A percentile compares a stretch with the other conserved stretches of the same genome.
These are phyloP conservation scores for Talaromyces sp. DNA, from an alignment of 2,329 filamentous ascomycete species.

Conservation along the genomic window DNA sequence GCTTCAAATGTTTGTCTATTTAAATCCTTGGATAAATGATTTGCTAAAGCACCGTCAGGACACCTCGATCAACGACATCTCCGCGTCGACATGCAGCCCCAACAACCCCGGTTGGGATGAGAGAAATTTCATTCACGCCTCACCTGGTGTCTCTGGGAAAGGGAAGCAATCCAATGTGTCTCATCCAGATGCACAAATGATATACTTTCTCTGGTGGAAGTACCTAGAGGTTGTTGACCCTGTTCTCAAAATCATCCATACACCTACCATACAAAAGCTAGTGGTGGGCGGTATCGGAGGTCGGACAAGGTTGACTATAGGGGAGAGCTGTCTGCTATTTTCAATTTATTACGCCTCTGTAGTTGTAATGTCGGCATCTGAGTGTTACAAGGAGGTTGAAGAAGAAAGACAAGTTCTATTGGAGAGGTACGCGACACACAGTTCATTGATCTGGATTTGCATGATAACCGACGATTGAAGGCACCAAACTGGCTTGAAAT, in stretches of 20 bases:
- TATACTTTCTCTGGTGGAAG: slow-evolving; percentile 55
- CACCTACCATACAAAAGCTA: neutral
- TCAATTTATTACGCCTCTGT: slow-evolving; percentile 11
- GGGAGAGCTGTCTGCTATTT: neutral
- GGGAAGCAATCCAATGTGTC: neutral
- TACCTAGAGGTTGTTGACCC: slow-evolving; percentile 53
- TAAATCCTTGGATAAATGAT: neutral
- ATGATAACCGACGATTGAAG: slow-evolving; percentile 15
- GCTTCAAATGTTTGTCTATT: neutral
- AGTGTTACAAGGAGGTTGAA: slow-evolving; percentile 1
- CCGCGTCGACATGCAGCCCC: neutral
- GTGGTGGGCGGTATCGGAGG: neutral
- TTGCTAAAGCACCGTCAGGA: neutral
- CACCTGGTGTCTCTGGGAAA: neutral
- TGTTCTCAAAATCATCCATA: slow-evolving; percentile 11
- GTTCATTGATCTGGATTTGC: neutral
- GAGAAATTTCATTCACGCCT: neutral
- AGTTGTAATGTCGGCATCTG: neutral
- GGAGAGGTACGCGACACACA: neutral
- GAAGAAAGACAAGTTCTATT: slow-evolving; percentile 1
- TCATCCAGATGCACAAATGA: slow-evolving; percentile 27
- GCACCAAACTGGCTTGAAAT: slow-evolving; percentile 25
- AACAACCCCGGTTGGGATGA: neutral
- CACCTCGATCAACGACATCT: slow-evolving; percentile 18
- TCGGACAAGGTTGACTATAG: neutral